Evolutionary conservation across 2,329 filamentous ascomycete genomes (phyloP).

Genomic region (Fusarium haematococcum): DNA sequence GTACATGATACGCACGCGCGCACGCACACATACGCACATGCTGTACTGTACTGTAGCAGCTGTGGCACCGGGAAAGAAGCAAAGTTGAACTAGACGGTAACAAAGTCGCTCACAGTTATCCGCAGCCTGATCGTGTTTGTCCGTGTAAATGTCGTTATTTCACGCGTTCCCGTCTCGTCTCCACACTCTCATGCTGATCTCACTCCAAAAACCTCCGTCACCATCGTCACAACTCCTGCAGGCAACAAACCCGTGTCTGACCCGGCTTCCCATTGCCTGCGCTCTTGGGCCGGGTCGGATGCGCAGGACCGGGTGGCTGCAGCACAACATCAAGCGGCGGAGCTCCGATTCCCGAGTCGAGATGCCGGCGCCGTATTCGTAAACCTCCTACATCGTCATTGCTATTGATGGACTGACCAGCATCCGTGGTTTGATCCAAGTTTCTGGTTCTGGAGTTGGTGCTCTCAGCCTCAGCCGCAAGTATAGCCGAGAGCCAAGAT

Average conservation of each 20-base stretch:
- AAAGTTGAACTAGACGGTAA: background rate
- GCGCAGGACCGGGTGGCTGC: constrained; percentile 16
- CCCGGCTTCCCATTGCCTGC: constrained; percentile 8
- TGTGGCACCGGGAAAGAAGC: background rate
- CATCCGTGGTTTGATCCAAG: background rate
- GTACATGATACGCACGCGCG: background rate
- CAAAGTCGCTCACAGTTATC: background rate
- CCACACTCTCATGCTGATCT: background rate
- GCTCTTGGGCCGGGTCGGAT: constrained; percentile 20
- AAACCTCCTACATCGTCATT: background rate
- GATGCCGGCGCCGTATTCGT: constrained; percentile 37
- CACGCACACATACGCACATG: background rate
- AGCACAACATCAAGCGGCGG: constrained; percentile 6
- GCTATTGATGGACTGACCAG: background rate
- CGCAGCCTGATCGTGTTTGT: background rate
- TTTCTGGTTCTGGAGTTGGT: background rate
- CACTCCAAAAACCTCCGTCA: background rate
- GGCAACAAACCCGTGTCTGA: background rate
- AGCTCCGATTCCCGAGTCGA: constrained; percentile 28
- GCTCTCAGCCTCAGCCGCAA: background rate
- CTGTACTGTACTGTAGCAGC: background rate
- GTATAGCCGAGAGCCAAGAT: background rate
- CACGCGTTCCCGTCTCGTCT: background rate
- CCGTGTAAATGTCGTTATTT: background rate
- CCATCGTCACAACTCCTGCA: background rate